Conservation (phyloP, 2,329 filamentous ascomycete genomes). For the Trichoderma koningii region DNA sequence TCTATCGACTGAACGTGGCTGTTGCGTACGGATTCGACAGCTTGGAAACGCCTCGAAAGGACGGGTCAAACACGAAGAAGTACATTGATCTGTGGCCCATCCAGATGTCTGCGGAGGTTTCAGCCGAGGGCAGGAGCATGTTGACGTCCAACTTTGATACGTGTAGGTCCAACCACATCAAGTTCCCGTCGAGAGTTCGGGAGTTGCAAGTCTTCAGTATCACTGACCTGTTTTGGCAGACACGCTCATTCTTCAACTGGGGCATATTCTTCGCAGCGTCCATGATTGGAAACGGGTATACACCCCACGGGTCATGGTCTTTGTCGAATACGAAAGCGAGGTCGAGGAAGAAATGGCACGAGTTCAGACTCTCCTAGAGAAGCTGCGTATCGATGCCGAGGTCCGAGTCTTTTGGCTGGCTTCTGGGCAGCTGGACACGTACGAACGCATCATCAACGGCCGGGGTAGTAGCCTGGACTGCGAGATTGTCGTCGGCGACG, state of each 20-base stretch:
- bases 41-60: constrained; percentile 68
- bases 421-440: constrained; percentile 69
- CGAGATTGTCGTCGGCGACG: constrained; percentile 63
- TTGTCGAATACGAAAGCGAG: constrained; percentile 86
- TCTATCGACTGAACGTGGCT: constrained; percentile 80
- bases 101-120: constrained; percentile 86
- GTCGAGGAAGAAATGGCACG: constrained; percentile 75
- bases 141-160: constrained; percentile 90
- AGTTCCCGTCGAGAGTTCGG: background rate
- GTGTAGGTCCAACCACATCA: constrained; percentile 54
- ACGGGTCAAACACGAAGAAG: constrained; percentile 64
- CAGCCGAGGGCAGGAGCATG: constrained; percentile 65
- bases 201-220: background rate
- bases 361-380: constrained; percentile 73
- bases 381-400: constrained; percentile 77
- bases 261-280: constrained; percentile 80
- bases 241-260: constrained; percentile 81
- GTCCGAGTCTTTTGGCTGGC: constrained; percentile 82
- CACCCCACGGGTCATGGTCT: constrained; percentile 75
- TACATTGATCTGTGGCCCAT: constrained; percentile 91
- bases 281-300: constrained; percentile 77
- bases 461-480: constrained; percentile 55
- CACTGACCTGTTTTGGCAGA: constrained; percentile 39
- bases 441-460: constrained; percentile 78
- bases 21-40: constrained; percentile 79